These are phyloP conservation scores for Excoecaria cochinchinensis DNA, from an alignment of 345 rosid species.

Conservation along the genomic window DNA sequence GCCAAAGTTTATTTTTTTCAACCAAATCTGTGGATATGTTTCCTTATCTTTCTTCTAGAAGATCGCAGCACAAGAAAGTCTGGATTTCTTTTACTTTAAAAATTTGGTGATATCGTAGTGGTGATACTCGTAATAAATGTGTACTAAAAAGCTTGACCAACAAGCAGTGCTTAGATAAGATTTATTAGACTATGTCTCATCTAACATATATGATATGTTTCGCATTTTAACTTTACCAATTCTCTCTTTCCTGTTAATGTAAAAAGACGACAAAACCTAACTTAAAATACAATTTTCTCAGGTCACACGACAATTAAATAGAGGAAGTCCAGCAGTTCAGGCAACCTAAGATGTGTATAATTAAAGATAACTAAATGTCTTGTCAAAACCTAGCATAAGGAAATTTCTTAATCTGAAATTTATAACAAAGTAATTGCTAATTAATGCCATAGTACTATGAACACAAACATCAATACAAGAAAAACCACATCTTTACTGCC, in stretches of 20 bases:
- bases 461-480: not conserved
- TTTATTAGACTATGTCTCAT: not conserved
- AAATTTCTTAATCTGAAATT: not conserved
- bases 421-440: not conserved
- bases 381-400: not conserved
- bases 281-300: not conserved
- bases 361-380: not conserved
- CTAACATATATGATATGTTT: not conserved
- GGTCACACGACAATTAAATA: no score
- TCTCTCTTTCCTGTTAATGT: no score
- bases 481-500: constrained; percentile 3
- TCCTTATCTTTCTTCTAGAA: not conserved
- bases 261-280: not conserved
- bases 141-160: constrained; percentile 1
- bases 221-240: no score
- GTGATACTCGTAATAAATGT: not conserved
- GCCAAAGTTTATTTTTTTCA: no score
- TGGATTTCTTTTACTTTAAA: not conserved
- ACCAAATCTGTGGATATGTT: no score
- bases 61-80: not conserved
- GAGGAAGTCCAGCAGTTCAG: not conserved
- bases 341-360: not conserved
- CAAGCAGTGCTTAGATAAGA: not conserved
- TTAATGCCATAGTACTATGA: not conserved
- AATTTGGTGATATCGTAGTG: not conserved